Percentiles rank a stretch among this genome's conserved stretches.
Conservation (phyloP, 257 asterid genomes). For the Solanum paucissectum region DNA sequence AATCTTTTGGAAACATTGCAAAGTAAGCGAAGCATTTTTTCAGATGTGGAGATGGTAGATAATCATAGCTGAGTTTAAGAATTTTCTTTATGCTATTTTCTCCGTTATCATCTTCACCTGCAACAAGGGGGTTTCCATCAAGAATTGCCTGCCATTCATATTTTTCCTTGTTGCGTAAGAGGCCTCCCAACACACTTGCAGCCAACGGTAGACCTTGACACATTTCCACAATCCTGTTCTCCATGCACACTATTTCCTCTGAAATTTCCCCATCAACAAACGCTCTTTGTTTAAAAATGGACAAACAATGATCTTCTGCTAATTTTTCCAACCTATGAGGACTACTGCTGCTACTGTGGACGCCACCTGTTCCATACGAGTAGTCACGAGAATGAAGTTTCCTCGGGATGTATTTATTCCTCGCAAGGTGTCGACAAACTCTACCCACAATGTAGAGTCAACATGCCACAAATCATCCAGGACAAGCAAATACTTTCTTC, state of each 20-base stretch:
- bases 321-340: background rate
- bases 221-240: background rate
- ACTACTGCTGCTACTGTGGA: background rate
- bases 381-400: conserved; percentile 12
- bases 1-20: conserved; percentile 12
- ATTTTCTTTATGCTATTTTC: background rate
- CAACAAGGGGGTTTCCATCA: background rate
- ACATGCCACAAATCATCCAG: conserved; percentile 27
- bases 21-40: conserved; percentile 14
- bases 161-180: background rate
- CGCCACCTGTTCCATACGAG: conserved; percentile 3
- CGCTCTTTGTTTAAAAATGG: conserved; percentile 3
- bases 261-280: background rate
- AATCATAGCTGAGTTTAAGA: conserved; percentile 12
- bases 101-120: background rate
- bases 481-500: conserved; percentile 7
- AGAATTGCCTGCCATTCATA: background rate
- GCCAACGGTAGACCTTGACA: conserved; percentile 12
- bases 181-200: background rate
- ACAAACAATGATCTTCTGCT: background rate
- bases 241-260: background rate
- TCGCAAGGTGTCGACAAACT: background rate
- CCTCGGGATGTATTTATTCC: background rate
- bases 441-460: background rate
- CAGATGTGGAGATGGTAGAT: conserved; percentile 3